Conservation (phyloP, 129 eudicot species). For the Apium graveolens region DNA sequence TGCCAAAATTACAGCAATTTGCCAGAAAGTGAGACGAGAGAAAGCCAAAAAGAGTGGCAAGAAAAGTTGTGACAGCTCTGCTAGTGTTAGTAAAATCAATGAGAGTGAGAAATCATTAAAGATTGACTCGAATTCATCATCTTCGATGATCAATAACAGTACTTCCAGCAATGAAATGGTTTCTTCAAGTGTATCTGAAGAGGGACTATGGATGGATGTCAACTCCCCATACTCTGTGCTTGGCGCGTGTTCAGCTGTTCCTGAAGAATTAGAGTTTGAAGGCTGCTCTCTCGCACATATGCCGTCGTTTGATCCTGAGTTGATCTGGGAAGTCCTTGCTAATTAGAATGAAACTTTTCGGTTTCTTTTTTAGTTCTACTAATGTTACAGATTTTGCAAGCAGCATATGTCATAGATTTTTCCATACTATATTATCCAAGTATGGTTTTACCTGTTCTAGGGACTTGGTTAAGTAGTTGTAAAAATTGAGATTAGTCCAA, state of each 20-base stretch:
- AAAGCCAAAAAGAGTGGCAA: slow-evolving; percentile 32
- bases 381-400: not conserved
- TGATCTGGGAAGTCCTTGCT: slow-evolving; percentile 80
- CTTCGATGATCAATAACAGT: slow-evolving; percentile 25
- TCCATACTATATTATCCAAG: not conserved
- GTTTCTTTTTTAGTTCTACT: not conserved
- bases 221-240: slow-evolving; percentile 32
- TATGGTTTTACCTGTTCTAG: not conserved
- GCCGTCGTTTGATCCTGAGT: slow-evolving; percentile 79
- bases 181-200: slow-evolving; percentile 50
- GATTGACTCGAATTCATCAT: slow-evolving; percentile 27
- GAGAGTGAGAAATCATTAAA: slow-evolving; percentile 12
- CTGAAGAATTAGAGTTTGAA: slow-evolving; percentile 33
- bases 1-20: slow-evolving; percentile 78
- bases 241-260: slow-evolving; percentile 19
- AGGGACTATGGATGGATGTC: slow-evolving; percentile 49
- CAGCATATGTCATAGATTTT: not conserved
- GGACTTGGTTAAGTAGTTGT: not conserved
- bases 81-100: not conserved
- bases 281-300: slow-evolving; percentile 63
- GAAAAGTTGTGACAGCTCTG: slow-evolving; percentile 9
- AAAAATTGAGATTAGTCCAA: not conserved
- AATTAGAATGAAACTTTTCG: slow-evolving; percentile 18
- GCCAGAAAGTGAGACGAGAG: slow-evolving; percentile 64
- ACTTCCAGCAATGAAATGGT: slow-evolving; percentile 16